A percentile compares a stretch with the other conserved stretches of the same genome.
Conservation (phyloP, 2,329 filamentous ascomycete genomes). For the Claviceps citrina region DNA sequence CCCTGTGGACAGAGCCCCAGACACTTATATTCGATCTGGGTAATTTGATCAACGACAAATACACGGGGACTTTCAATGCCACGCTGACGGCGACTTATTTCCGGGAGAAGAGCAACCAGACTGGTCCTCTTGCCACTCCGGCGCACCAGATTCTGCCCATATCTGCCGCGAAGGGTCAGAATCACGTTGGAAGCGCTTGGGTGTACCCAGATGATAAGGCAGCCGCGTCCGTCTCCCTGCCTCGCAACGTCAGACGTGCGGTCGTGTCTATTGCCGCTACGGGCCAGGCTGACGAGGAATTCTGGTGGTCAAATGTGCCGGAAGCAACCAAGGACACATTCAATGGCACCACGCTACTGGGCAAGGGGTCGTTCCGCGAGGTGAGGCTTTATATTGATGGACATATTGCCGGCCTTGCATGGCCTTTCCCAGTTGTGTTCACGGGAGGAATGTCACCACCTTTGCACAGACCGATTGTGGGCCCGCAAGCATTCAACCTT, state of each 20-base stretch:
- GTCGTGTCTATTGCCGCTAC: slow-evolving; percentile 64
- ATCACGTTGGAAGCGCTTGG: slow-evolving; percentile 44
- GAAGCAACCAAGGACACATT: slow-evolving; percentile 46
- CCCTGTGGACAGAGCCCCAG: slow-evolving; percentile 53
- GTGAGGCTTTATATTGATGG: slow-evolving; percentile 64
- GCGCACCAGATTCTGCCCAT: slow-evolving; percentile 56
- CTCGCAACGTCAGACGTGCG: slow-evolving; percentile 50
- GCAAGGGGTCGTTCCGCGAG: slow-evolving; percentile 61
- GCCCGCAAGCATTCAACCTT: slow-evolving; percentile 65
- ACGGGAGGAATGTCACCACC: slow-evolving; percentile 66
- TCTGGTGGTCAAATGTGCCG: slow-evolving; percentile 72
- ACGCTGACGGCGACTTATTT: slow-evolving; percentile 64
- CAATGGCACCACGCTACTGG: slow-evolving; percentile 40
- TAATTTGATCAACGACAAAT: slow-evolving; percentile 53
- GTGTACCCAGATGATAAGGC: slow-evolving; percentile 48
- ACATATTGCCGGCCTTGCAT: slow-evolving; percentile 55
- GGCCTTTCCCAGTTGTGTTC: slow-evolving; percentile 72
- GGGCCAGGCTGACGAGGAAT: slow-evolving; percentile 63
- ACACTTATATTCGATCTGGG: slow-evolving; percentile 68
- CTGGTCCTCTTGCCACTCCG: slow-evolving; percentile 13
- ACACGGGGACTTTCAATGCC: slow-evolving; percentile 59
- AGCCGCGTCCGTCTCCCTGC: slow-evolving; percentile 43
- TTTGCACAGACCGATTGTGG: slow-evolving; percentile 64
- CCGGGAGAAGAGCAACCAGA: slow-evolving; percentile 13
- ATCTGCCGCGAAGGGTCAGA: slow-evolving; percentile 35